Evolutionary conservation across 1,139 yeast genomes (phyloP), one percentile per base, ranked within the genome.

Genomic region (Blastobotrys serpentis): DNA sequence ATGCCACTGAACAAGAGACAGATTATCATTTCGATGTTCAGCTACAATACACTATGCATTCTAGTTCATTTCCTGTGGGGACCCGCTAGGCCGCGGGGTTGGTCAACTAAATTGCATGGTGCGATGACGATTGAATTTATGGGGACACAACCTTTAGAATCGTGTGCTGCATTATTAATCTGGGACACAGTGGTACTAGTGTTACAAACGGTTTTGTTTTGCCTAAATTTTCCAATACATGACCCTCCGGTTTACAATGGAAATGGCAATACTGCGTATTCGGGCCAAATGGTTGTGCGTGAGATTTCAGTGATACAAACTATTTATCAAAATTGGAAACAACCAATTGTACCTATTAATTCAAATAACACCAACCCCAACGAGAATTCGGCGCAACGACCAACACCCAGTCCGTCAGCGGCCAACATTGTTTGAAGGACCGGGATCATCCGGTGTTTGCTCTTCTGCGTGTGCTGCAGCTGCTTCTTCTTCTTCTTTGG

Each of bases 51-150:
- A 8, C 45, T 54, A 23, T 58, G 63, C 32, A 32, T 60, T 7
- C 18, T 52, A 36, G 37, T 52, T 40, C 61, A 55, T 48, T 21
- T 34, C 22, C 14, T 56, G n/a, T 38, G 49, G 8, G 48, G 47
- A 11, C 54, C 52, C 13, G 57, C 57, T 4, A 42, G 40, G 23
- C 56, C 59, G 4, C 26, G 46, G 17, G 46, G 49, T 2, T 41
- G 42, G 39, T 33, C 23, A 13, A 16, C 16, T 6, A 40, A 23
- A 25, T 49, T 66, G 16, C 70, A 67, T 46, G 71, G 71, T 25
- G 62, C 68, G 2, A 51, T 67, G 18, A 62, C 69, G 10, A 64
- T 66, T 19, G 69, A 67, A 50, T 67, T 67, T 45, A 59, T 67
- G 10, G 71, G 71, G 4, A 59, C 51, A 10, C 59, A 57, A 42